Percentiles rank a stretch among this genome's conserved stretches.
phyloP scores from a whole-genome alignment of 2,329 filamentous ascomycete species.

The Cordyceps farinosa region DNA sequence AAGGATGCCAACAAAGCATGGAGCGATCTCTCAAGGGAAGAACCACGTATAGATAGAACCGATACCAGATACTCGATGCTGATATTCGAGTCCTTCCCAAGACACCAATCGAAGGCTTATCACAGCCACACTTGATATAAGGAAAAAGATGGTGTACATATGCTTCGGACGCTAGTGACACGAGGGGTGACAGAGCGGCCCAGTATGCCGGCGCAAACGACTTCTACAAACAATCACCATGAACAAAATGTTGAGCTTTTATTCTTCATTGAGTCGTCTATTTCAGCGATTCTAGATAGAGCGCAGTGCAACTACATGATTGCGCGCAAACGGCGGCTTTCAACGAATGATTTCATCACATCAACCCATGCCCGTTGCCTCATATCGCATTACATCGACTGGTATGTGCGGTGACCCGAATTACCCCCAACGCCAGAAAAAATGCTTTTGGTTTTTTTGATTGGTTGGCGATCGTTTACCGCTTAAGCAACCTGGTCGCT shows the following conservation, averaged over 20 bases:
- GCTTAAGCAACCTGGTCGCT: conserved; percentile 66
- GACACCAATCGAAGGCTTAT: background rate
- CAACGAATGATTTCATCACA: conserved; percentile 11
- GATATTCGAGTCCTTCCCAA: background rate
- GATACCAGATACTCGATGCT: background rate
- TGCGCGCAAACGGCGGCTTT: conserved; percentile 4
- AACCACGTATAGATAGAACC: background rate
- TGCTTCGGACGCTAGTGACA: too few species aligned
- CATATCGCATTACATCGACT: conserved; percentile 34
- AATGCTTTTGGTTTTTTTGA: conserved; percentile 13
- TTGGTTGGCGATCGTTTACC: conserved; percentile 9
- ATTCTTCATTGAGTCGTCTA: conserved; percentile 22
- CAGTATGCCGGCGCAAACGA: background rate
- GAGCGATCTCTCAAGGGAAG: background rate
- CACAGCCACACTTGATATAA: background rate
- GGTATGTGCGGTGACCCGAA: conserved; percentile 37
- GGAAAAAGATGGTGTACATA: background rate
- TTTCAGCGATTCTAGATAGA: conserved; percentile 9
- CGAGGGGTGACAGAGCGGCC: background rate
- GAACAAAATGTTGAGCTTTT: conserved; percentile 21
- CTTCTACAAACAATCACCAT: background rate
- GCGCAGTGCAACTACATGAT: background rate
- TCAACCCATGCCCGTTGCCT: conserved; percentile 25
- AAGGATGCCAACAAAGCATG: background rate
- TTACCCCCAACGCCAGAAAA: conserved; percentile 43